Evolutionary conservation across 208 protist species (phyloP).

Genomic region (Leishmania gerbilli): DNA sequence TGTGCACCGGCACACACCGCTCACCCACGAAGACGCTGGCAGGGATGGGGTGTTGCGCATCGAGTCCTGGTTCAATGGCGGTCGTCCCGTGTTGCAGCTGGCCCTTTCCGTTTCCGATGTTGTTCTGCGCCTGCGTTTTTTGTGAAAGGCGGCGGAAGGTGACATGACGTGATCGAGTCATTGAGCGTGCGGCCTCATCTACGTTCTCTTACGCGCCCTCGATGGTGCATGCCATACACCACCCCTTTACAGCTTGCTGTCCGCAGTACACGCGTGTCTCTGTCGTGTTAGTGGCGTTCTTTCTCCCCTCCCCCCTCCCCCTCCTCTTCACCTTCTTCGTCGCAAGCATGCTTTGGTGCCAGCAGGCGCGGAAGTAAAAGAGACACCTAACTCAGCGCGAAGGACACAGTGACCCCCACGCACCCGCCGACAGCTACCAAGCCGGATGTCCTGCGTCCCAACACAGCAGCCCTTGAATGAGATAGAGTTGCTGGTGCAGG

Average conservation of each 20-base stretch:
- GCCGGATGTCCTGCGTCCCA: slow-evolving; percentile 11
- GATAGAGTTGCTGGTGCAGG: slow-evolving; percentile 25
- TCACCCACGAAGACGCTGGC: background rate
- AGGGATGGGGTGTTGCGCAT: background rate
- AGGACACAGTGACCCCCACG: background rate
- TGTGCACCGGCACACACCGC: no score
- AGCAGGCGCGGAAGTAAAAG: background rate
- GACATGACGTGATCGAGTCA: background rate
- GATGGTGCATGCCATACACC: background rate
- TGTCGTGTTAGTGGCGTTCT: background rate
- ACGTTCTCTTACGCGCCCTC: background rate
- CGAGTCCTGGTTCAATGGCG: background rate
- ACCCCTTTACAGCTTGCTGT: background rate
- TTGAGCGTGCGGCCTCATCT: background rate
- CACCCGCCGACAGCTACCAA: background rate
- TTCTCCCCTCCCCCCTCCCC: background rate
- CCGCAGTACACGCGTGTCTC: background rate
- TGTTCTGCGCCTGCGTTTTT: background rate
- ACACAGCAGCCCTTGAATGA: slow-evolving; percentile 14
- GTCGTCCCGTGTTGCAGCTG: background rate
- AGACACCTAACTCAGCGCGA: background rate
- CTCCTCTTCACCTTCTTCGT: background rate
- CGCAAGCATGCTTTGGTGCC: background rate
- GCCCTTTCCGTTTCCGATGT: background rate
- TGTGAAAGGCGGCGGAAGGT: background rate